Conservation (phyloP, 495 filamentous ascomycete genomes). For the Penicillium verhagenii region DNA sequence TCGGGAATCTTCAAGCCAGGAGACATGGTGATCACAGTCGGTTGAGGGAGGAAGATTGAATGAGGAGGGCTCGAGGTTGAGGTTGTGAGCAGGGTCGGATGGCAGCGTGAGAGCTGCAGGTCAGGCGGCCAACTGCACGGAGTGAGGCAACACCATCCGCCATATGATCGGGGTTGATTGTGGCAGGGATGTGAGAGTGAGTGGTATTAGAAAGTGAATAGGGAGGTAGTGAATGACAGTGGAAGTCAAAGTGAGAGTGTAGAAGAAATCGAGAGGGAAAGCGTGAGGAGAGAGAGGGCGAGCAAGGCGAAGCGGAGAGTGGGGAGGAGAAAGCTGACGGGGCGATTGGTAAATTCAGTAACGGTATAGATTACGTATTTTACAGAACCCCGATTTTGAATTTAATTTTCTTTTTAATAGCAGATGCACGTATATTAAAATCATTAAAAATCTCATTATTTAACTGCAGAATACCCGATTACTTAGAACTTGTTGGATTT, state of each 20-base stretch:
- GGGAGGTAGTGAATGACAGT: background rate
- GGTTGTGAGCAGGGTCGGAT: conserved; percentile 34
- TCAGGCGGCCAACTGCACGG: conserved; percentile 47
- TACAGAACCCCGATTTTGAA: conserved; percentile 12
- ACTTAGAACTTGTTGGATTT: no score
- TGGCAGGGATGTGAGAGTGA: conserved; percentile 4
- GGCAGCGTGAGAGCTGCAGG: conserved; percentile 47
- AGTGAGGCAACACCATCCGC: conserved; percentile 37
- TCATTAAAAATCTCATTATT: no score
- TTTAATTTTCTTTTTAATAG: no score
- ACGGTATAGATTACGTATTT: conserved; percentile 7
- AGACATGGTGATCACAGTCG: conserved; percentile 34
- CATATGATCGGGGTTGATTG: conserved; percentile 36
- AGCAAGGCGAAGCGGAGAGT: conserved; percentile 28
- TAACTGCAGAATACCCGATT: no score
- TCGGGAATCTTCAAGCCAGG: conserved; percentile 45
- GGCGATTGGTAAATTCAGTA: conserved; percentile 5
- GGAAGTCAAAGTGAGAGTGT: background rate
- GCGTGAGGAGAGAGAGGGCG: conserved; percentile 16
- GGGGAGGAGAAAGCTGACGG: conserved; percentile 38
- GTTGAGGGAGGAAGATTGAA: conserved; percentile 12
- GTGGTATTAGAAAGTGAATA: background rate
- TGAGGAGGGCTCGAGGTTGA: conserved; percentile 19
- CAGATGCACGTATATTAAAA: no score
- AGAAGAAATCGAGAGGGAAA: conserved; percentile 11